Evolutionary conservation across 208 protist species (phyloP), one percentile per base, ranked within the genome.

Genomic region (Leishmania braziliensis): DNA sequence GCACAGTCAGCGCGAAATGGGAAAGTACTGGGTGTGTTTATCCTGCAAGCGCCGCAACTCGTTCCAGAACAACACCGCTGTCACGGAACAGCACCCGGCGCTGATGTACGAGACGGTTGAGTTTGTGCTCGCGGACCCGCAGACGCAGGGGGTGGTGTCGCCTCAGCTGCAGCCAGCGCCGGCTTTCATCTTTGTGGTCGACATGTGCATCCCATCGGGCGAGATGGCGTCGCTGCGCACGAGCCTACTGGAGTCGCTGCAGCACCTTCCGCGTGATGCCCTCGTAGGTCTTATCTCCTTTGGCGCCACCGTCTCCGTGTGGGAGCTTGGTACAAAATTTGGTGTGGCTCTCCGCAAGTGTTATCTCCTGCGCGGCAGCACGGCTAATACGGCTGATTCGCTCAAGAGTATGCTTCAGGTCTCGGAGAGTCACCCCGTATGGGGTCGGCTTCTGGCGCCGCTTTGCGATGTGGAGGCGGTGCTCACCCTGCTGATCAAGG

Each of bases 271-370:
- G 10, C 83, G 92, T 68, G 91, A 98, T 79, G 92, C 99, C 1
- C 89, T 99, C 23, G 95, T 99, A 33, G 99, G 99, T 26, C 88
- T 99, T 26, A 98, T 99, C 77, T 99, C 99, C 3, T 99, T 99
- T 84, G 99, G 98, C 26, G 93, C 97, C 10, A 98, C 92, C 43
- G 94, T 99, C 66, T 78, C 82, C 0, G 89, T 98, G 51, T 96
- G 95, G 91, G 92, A 98, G 74, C 78, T 98, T 18, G 85, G 88
- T 65, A 74, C 56, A 39, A 33, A 74, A 36, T 54, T 75, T 0
- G 26, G 73, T 62, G 85, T 33, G 82, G 81, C 92, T 26, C 50
- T 98, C 33, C 78, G 95, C 23, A 91, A 93, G 75, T 89, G 96
- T 75, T 90, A 94, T 82, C 83, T 83, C 53, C 79, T 96, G 46